Evolutionary conservation across 495 filamentous ascomycete species (phyloP).

Genomic region (Neurospora sp.): DNA sequence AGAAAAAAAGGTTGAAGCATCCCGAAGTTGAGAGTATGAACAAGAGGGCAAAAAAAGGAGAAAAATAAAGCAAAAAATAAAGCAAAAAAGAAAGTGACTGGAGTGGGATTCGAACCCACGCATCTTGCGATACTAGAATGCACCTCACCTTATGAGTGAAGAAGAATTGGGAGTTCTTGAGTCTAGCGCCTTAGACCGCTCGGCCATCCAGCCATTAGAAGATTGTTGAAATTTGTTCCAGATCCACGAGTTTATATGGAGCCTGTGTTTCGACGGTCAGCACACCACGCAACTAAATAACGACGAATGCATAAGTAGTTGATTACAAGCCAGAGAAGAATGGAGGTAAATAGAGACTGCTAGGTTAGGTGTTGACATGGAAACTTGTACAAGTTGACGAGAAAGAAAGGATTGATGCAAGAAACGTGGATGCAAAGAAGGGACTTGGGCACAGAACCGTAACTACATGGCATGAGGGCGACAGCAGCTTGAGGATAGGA

Average conservation of each 20-base stretch:
- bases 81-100: slow-evolving; percentile 14
- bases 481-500: too few relatives aligned
- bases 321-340: too few relatives aligned
- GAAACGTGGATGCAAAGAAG: too few relatives aligned
- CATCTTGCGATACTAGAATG: slow-evolving; percentile 25
- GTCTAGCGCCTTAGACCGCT: slow-evolving; percentile 27
- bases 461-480: too few relatives aligned
- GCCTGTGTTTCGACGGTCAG: neutral
- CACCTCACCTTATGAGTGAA: slow-evolving; percentile 1
- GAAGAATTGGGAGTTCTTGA: slow-evolving; percentile 14
- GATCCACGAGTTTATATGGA: neutral
- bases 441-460: too few relatives aligned
- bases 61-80: neutral
- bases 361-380: too few relatives aligned
- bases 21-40: neutral
- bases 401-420: too few relatives aligned
- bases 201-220: slow-evolving; percentile 19
- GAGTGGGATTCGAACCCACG: slow-evolving; percentile 27
- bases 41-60: neutral
- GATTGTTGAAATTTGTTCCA: neutral
- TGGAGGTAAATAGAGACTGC: too few relatives aligned
- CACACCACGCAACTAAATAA: too few relatives aligned
- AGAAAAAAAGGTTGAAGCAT: neutral
- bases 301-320: too few relatives aligned
- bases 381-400: too few relatives aligned